Evolutionary conservation across 1,284 basidiomycete species (phyloP).

Genomic region (Apiotrichum veenhuisii): DNA sequence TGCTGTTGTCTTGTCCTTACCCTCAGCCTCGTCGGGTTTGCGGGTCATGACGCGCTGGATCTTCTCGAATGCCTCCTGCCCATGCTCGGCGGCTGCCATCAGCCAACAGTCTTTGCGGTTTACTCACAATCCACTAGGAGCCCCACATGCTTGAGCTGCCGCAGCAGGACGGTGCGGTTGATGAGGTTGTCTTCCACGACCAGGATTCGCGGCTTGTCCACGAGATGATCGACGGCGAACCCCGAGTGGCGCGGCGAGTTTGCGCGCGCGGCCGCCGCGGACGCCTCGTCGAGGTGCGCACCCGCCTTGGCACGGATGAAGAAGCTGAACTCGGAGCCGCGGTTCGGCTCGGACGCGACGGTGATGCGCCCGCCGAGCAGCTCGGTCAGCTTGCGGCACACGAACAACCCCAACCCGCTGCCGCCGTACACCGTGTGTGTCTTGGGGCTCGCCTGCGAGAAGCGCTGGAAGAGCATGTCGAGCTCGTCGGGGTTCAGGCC

Average conservation of each 20-base stretch:
- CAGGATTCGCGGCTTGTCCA: conserved; percentile 26
- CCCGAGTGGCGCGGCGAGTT: not conserved
- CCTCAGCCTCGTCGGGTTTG: too few relatives aligned
- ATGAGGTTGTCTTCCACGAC: conserved; percentile 42
- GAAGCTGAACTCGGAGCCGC: conserved; percentile 48
- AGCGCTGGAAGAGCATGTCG: conserved; percentile 27
- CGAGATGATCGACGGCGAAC: conserved; percentile 26
- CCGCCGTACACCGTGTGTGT: conserved; percentile 33
- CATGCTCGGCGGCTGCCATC: conserved; percentile 44
- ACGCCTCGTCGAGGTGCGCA: not conserved
- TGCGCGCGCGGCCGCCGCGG: not conserved
- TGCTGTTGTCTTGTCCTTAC: too few relatives aligned
- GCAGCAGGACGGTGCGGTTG: conserved; percentile 33
- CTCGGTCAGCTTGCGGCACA: conserved; percentile 29
- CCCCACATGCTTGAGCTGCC: conserved; percentile 18
- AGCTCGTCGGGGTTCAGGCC: conserved; percentile 27
- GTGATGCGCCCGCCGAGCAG: conserved; percentile 30
- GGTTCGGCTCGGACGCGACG: conserved; percentile 19
- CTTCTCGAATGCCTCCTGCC: conserved; percentile 49
- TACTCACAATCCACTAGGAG: conserved; percentile 6
- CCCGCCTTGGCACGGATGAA: conserved; percentile 21
- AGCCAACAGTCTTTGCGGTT: not conserved
- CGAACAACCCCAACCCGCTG: conserved; percentile 30
- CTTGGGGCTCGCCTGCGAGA: conserved; percentile 28
- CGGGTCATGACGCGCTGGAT: conserved; percentile 32